Percentiles rank a stretch among this genome's conserved stretches.
phyloP scores from a whole-genome alignment of 345 rosid genomes.

The Draba incana region DNA sequence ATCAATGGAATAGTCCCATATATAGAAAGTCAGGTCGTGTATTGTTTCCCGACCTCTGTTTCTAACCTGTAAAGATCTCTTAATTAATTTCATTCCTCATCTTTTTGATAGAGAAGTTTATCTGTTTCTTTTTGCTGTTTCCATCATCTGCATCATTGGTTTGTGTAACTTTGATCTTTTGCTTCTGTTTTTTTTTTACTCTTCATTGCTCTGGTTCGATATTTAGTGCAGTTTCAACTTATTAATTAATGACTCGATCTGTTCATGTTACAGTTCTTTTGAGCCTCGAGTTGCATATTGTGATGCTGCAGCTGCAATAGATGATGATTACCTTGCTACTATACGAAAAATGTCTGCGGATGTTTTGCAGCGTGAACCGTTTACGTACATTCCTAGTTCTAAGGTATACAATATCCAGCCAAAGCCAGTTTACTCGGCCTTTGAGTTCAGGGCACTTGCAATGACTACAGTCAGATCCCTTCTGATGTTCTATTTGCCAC shows the following conservation, averaged over 20 bases:
- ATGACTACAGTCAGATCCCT: slow-evolving; percentile 89
- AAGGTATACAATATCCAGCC: slow-evolving; percentile 76
- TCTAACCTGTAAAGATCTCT: slow-evolving; percentile 13
- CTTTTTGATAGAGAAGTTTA: background rate
- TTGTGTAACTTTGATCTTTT: background rate
- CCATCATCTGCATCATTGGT: background rate
- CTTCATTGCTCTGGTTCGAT: background rate
- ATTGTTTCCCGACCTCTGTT: background rate
- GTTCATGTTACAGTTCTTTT: slow-evolving; percentile 49
- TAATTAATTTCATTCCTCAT: background rate
- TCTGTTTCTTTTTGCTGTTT: background rate
- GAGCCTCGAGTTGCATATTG: slow-evolving; percentile 75
- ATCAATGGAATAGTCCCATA: background rate
- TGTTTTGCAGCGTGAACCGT: slow-evolving; percentile 49
- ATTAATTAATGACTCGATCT: slow-evolving; percentile 23
- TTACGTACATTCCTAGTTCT: slow-evolving; percentile 47
- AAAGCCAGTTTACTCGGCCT: slow-evolving; percentile 85
- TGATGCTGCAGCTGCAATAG: slow-evolving; percentile 73
- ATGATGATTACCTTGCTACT: slow-evolving; percentile 59
- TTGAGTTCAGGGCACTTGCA: slow-evolving; percentile 72
- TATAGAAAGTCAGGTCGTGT: background rate
- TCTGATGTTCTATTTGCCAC: slow-evolving; percentile 81
- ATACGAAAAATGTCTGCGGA: slow-evolving; percentile 48
- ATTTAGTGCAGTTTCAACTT: background rate
- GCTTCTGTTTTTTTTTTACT: background rate